phyloP scores from a whole-genome alignment of 23 red algal genomes.

The Porphyridium purpureum region DNA sequence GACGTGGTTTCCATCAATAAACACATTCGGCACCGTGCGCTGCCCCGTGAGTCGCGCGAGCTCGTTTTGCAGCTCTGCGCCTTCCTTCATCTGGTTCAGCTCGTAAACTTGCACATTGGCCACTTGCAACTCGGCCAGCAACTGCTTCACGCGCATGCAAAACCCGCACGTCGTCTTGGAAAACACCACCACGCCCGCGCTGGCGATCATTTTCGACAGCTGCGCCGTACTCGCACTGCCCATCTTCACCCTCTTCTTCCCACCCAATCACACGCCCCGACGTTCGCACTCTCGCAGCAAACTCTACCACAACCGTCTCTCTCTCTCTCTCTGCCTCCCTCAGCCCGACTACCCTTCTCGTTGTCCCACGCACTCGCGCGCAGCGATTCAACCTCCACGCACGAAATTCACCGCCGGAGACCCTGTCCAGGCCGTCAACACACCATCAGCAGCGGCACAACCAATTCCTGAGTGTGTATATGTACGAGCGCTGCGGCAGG shows the following conservation, averaged over 20 bases:
- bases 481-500: no score
- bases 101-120: slow-evolving; percentile 36
- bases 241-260: not conserved
- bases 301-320: slow-evolving; percentile 1
- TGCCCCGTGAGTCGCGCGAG: slow-evolving; percentile 56
- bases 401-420: no score
- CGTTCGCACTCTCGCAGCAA: not conserved
- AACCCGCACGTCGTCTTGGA: slow-evolving; percentile 63
- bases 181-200: slow-evolving; percentile 42
- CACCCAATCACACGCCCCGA: not conserved
- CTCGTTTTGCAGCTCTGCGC: slow-evolving; percentile 31
- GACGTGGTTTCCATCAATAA: slow-evolving; percentile 54
- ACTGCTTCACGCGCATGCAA: slow-evolving; percentile 35
- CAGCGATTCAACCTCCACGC: no score
- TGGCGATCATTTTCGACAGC: not conserved
- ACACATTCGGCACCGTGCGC: slow-evolving; percentile 78
- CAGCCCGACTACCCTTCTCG: not conserved
- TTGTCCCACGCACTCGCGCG: no score
- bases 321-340: slow-evolving; percentile 1
- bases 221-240: not conserved
- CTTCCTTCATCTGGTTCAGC: slow-evolving; percentile 46
- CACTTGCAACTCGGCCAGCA: slow-evolving; percentile 18
- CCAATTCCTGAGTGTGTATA: no score
- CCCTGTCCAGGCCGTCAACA: no score
- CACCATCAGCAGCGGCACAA: no score